These are phyloP conservation scores for Kodamaea kaohsiungensis DNA, from an alignment of 805 yeast genomes.

Conservation along the genomic window DNA sequence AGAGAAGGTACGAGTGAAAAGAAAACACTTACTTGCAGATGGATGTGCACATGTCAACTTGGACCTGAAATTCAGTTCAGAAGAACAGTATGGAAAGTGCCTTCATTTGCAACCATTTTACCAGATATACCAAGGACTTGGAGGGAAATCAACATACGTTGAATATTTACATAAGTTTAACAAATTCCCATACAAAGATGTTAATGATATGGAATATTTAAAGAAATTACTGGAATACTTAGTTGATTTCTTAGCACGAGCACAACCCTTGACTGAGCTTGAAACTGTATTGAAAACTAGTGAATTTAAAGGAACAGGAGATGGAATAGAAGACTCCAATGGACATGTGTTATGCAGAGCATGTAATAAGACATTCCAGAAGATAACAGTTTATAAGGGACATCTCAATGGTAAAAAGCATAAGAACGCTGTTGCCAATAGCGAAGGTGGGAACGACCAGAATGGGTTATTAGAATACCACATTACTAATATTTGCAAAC, in stretches of 20 bases:
- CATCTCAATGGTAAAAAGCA: slow-evolving; percentile 82
- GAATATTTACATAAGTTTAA: slow-evolving; percentile 52
- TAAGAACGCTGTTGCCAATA: slow-evolving; percentile 42
- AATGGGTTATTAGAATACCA: slow-evolving; percentile 1
- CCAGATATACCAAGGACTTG: slow-evolving; percentile 52
- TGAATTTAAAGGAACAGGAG: not conserved
- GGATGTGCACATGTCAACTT: slow-evolving; percentile 52
- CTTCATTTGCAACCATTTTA: slow-evolving; percentile 58
- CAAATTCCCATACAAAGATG: slow-evolving; percentile 27
- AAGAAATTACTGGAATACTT: slow-evolving; percentile 51
- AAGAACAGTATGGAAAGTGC: slow-evolving; percentile 64
- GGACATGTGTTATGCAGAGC: slow-evolving; percentile 54
- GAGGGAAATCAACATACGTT: slow-evolving; percentile 39
- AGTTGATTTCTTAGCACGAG: slow-evolving; percentile 43
- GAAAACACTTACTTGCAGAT: slow-evolving; percentile 47
- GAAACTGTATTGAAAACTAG: slow-evolving; percentile 18
- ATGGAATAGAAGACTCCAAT: slow-evolving; percentile 12
- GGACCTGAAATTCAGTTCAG: slow-evolving; percentile 52
- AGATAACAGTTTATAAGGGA: slow-evolving; percentile 60
- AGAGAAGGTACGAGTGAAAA: slow-evolving; percentile 22
- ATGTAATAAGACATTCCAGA: slow-evolving; percentile 66
- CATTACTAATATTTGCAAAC: slow-evolving; percentile 3
- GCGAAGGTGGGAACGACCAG: slow-evolving; percentile 5
- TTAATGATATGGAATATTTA: slow-evolving; percentile 42
- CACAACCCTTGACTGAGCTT: slow-evolving; percentile 45